Percentiles rank a stretch among this genome's conserved stretches.
Conservation (phyloP, 2,329 filamentous ascomycete species). For the Helminthosporium solani region DNA sequence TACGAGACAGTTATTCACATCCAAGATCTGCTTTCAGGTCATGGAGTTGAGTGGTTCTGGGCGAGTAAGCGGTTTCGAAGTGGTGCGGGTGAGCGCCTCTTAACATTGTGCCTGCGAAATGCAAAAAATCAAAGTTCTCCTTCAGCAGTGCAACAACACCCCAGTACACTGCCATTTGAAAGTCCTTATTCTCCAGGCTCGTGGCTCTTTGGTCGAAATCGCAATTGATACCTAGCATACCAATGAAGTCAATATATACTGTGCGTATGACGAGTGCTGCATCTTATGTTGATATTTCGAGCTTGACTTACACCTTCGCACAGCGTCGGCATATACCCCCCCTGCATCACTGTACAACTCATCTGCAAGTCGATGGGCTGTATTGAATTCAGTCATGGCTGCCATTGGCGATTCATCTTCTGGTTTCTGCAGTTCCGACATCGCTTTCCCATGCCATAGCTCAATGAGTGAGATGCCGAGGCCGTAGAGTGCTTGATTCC, state of each 20-base stretch:
- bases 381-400: conserved; percentile 22
- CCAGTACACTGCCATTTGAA: conserved; percentile 33
- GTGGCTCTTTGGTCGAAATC: conserved; percentile 28
- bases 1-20: no score
- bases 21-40: no score
- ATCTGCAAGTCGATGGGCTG: conserved; percentile 26
- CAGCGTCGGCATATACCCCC: conserved; percentile 31
- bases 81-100: not conserved
- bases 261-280: no score
- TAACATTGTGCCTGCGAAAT: conserved; percentile 2
- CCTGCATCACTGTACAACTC: conserved; percentile 31
- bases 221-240: conserved; percentile 20
- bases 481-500: conserved; percentile 35
- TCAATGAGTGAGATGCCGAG: conserved; percentile 39
- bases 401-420: conserved; percentile 8
- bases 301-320: conserved; percentile 23
- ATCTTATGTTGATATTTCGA: no score
- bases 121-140: conserved; percentile 22
- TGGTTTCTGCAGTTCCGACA: conserved; percentile 19
- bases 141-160: conserved; percentile 32
- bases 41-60: no score
- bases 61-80: no score
- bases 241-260: no score
- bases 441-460: conserved; percentile 31
- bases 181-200: conserved; percentile 27